phyloP scores from a whole-genome alignment of 768 basidiomycete species.

The Mycena vulgaris region DNA sequence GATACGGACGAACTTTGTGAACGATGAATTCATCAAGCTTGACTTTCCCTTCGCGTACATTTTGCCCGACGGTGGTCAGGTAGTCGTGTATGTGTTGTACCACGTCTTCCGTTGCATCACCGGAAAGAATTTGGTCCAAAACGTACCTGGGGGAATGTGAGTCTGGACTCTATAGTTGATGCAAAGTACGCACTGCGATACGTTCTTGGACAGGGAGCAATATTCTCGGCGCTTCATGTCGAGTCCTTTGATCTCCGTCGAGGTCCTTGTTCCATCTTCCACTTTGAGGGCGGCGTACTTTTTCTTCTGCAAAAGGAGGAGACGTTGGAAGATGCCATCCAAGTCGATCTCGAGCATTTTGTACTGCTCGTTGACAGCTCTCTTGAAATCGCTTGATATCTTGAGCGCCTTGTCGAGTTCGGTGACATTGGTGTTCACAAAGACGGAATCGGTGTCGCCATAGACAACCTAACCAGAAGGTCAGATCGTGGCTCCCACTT shows the following conservation, averaged over 20 bases:
- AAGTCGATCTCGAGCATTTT: constrained; percentile 97
- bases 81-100: constrained; percentile 96
- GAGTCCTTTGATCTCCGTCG: constrained; percentile 94
- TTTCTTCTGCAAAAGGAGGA: constrained; percentile 97
- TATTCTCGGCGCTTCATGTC: constrained; percentile 99
- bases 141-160: constrained; percentile 74
- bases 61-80: constrained; percentile 80
- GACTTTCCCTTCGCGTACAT: constrained; percentile 82
- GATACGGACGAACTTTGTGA: constrained; percentile 77
- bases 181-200: constrained; percentile 82
- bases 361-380: constrained; percentile 96
- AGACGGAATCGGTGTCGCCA: constrained; percentile 98
- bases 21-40: constrained; percentile 96
- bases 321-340: constrained; percentile 93
- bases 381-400: constrained; percentile 95
- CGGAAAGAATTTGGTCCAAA: constrained; percentile 91
- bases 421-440: constrained; percentile 95
- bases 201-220: constrained; percentile 90
- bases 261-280: constrained; percentile 83
- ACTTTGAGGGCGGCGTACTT: constrained; percentile 99
- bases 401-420: constrained; percentile 91
- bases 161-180: neutral
- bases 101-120: constrained; percentile 90
- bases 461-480: constrained; percentile 87
- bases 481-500: neutral